A percentile compares a stretch with the other conserved stretches of the same genome.
Conservation (phyloP, 208 protist species). For the Trypanosoma mega region DNA sequence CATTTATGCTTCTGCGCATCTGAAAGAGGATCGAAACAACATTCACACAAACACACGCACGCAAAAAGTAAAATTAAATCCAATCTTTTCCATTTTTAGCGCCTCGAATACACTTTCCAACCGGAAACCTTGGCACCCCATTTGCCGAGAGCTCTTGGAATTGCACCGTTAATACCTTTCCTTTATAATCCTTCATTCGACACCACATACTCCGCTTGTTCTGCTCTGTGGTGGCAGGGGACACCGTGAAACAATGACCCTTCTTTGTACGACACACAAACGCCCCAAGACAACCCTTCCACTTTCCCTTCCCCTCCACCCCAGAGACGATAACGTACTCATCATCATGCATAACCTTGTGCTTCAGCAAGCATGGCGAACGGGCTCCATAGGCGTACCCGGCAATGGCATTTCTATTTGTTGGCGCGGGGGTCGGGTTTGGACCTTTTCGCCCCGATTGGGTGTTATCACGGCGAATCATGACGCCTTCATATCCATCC, state of each 20-base stretch:
- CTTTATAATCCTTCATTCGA: slow-evolving; percentile 48
- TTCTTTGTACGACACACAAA: slow-evolving; percentile 72
- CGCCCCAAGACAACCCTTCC: slow-evolving; percentile 74
- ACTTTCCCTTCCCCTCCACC: slow-evolving; percentile 83
- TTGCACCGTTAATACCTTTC: slow-evolving; percentile 88
- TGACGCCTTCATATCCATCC: slow-evolving; percentile 85
- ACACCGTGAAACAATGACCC: slow-evolving; percentile 66
- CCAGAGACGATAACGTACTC: slow-evolving; percentile 86
- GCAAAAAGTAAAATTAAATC: slow-evolving; percentile 38
- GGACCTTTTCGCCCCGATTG: neutral
- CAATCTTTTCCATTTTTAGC: slow-evolving; percentile 67
- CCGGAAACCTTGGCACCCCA: slow-evolving; percentile 84
- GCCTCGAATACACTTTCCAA: slow-evolving; percentile 80
- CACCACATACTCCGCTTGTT: slow-evolving; percentile 72
- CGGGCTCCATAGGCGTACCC: slow-evolving; percentile 84
- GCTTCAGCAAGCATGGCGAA: slow-evolving; percentile 81
- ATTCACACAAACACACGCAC: neutral
- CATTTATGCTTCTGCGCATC: no score
- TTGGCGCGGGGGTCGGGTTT: neutral
- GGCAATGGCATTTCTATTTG: slow-evolving; percentile 14
- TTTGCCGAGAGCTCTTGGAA: slow-evolving; percentile 80
- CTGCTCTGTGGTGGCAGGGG: slow-evolving; percentile 71
- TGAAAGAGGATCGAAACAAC: slow-evolving; percentile 13
- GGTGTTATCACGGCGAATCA: slow-evolving; percentile 63
- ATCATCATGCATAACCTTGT: slow-evolving; percentile 87